Evolutionary conservation across 306 rosid species (phyloP).

Genomic region (Prunus kanzakura): DNA sequence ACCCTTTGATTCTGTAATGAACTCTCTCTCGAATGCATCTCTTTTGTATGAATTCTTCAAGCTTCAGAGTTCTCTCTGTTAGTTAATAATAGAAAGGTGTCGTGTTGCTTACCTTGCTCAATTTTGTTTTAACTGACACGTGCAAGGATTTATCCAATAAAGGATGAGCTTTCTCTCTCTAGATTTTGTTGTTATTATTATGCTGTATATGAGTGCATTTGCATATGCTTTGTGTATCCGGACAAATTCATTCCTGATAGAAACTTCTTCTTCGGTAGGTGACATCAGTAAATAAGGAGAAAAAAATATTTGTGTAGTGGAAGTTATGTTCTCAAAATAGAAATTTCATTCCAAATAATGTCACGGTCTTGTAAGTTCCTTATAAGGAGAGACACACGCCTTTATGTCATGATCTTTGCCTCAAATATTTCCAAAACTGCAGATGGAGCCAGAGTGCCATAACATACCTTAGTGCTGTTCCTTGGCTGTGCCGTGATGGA

Average conservation of each 20-base stretch:
- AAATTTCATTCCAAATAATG: not conserved
- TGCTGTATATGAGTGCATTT: not conserved
- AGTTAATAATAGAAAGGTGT: constrained; percentile 11
- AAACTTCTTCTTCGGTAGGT: not conserved
- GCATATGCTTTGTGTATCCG: not conserved
- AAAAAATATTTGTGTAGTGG: not conserved
- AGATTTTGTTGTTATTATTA: not conserved
- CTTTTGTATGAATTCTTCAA: constrained; percentile 3
- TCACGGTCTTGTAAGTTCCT: not conserved
- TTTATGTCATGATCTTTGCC: not conserved
- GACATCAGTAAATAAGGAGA: not conserved
- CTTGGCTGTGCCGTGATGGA: not conserved
- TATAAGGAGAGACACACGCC: not conserved
- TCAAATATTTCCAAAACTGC: not conserved
- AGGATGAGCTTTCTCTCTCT: not conserved
- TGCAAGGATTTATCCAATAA: not conserved
- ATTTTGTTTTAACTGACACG: not conserved
- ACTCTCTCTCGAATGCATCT: not conserved
- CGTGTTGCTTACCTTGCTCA: not conserved
- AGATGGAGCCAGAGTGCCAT: not conserved
- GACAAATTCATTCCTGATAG: not conserved
- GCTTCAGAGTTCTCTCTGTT: not conserved
- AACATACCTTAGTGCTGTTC: not conserved
- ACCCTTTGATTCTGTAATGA: constrained; percentile 11
- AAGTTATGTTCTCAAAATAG: not conserved